Evolutionary conservation across 805 yeast genomes (phyloP).

Genomic region (Candida cerambycidarum): DNA sequence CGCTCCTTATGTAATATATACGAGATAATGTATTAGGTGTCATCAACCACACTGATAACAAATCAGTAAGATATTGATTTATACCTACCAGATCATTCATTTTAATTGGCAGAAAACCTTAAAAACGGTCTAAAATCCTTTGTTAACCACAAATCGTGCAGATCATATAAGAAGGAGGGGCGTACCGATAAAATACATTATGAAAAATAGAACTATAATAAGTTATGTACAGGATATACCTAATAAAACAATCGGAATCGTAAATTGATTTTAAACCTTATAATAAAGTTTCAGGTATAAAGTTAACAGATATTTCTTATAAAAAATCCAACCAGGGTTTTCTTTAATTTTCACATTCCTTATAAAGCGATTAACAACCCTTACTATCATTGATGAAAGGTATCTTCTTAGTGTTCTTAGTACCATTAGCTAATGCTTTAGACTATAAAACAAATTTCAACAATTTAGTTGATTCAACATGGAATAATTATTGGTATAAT

Average conservation of each 20-base stretch:
- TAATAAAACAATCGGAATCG: background rate
- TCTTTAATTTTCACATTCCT: background rate
- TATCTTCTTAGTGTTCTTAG: background rate
- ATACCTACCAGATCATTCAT: too few species aligned
- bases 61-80: background rate
- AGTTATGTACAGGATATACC: background rate
- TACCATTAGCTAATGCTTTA: background rate
- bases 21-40: too few species aligned
- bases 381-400: background rate
- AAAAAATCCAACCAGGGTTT: background rate
- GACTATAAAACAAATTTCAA: conserved; percentile 3
- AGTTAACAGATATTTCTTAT: background rate
- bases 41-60: too few species aligned
- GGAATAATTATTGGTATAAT: conserved; percentile 22
- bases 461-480: conserved; percentile 9
- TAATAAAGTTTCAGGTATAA: background rate
- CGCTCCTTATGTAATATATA: background rate
- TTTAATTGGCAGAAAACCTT: too few species aligned
- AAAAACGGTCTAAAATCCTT: too few species aligned
- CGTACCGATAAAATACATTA: background rate
- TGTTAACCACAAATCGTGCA: background rate
- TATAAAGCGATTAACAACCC: background rate
- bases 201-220: background rate
- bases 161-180: background rate
- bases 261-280: background rate